These are phyloP conservation scores for Chaetomiaceae sp. DNA, from an alignment of 2,329 filamentous ascomycete species.

Conservation along the genomic window DNA sequence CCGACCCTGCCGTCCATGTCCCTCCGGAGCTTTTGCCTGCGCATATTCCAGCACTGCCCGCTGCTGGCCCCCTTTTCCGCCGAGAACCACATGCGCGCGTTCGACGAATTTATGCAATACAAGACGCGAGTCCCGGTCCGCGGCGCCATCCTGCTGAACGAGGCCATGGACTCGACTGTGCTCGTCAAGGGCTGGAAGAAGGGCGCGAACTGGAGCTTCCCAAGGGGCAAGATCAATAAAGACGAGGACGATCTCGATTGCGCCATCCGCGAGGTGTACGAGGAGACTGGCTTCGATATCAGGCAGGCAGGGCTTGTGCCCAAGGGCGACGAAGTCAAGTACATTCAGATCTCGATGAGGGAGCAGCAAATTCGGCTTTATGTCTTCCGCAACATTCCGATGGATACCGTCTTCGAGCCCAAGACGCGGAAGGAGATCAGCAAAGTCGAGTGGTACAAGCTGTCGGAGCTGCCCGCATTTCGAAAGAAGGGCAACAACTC, in stretches of 20 bases:
- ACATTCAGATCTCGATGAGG: slow-evolving; percentile 82
- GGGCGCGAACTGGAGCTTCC: slow-evolving; percentile 92
- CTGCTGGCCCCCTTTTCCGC: slow-evolving; percentile 76
- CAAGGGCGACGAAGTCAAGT: slow-evolving; percentile 67
- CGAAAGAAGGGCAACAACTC: slow-evolving; percentile 61
- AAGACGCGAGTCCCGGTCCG: slow-evolving; percentile 92
- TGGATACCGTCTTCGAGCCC: slow-evolving; percentile 83
- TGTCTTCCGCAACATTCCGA: slow-evolving; percentile 83
- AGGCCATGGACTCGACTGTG: slow-evolving; percentile 89
- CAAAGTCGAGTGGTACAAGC: slow-evolving; percentile 90
- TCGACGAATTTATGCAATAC: slow-evolving; percentile 88
- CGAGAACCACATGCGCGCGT: slow-evolving; percentile 75
- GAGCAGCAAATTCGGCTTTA: slow-evolving; percentile 92
- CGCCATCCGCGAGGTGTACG: slow-evolving; percentile 88
- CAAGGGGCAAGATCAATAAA: slow-evolving; percentile 96
- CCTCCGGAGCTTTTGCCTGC: slow-evolving; percentile 78
- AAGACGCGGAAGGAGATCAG: slow-evolving; percentile 95
- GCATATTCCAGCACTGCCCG: slow-evolving; percentile 92
- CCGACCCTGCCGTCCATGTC: slow-evolving; percentile 79
- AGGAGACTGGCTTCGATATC: slow-evolving; percentile 91
- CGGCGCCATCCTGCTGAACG: slow-evolving; percentile 88
- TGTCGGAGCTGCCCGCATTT: slow-evolving; percentile 81
- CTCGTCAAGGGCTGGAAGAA: slow-evolving; percentile 99
- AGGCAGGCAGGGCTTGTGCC: slow-evolving; percentile 70
- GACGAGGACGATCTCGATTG: slow-evolving; percentile 92